phyloP scores from a whole-genome alignment of 2,329 filamentous ascomycete species.

The Botrytis sinoallii region DNA sequence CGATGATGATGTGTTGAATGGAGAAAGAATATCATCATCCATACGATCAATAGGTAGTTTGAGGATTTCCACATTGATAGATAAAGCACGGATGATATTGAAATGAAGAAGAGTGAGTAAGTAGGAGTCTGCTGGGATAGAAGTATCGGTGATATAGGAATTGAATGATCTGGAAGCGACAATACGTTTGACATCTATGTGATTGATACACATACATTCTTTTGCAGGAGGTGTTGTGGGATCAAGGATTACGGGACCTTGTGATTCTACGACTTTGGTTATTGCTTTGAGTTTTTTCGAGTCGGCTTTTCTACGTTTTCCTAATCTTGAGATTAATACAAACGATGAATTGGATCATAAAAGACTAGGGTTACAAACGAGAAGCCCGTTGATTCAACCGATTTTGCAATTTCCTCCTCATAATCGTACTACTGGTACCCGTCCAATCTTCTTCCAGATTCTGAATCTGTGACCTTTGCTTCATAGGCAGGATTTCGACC shows the following conservation, averaged over 20 bases:
- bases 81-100: conserved; percentile 40
- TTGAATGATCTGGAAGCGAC: conserved; percentile 17
- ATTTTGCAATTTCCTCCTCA: conserved; percentile 34
- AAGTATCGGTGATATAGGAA: background rate
- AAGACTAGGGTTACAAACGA: conserved; percentile 26
- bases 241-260: background rate
- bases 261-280: background rate
- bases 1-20: conserved; percentile 18
- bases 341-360: too few species aligned
- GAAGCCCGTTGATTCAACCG: conserved; percentile 33
- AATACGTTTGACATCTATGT: background rate
- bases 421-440: conserved; percentile 34
- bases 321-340: background rate
- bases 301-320: conserved; percentile 5
- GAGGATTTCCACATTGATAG: conserved; percentile 38
- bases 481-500: conserved; percentile 25
- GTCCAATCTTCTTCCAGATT: conserved; percentile 38
- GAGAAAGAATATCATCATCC: conserved; percentile 25
- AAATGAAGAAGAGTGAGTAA: conserved; percentile 41
- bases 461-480: conserved; percentile 21
- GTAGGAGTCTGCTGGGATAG: conserved; percentile 27
- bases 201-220: conserved; percentile 14
- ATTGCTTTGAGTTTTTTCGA: background rate
- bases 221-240: background rate
- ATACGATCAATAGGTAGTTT: conserved; percentile 25